Conservation (phyloP, 306 rosid genomes). For the Rubus parviflorus region DNA sequence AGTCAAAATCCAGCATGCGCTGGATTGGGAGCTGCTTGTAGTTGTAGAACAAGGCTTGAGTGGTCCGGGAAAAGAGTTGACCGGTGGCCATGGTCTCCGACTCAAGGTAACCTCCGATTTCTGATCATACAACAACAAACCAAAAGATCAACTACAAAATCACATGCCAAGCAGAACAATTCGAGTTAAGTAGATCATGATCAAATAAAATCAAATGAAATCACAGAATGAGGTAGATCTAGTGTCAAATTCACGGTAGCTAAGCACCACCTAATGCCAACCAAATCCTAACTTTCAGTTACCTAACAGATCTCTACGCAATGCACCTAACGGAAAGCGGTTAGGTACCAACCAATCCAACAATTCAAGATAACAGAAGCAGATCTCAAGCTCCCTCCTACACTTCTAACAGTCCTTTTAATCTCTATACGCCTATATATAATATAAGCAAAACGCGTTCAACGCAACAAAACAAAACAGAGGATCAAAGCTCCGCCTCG, state of each 20-base stretch:
- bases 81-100: slow-evolving; percentile 75
- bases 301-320: slow-evolving; percentile 18
- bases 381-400: slow-evolving; percentile 21
- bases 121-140: slow-evolving; percentile 28
- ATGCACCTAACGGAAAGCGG: not conserved
- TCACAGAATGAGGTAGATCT: slow-evolving; percentile 12
- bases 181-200: not conserved
- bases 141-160: not conserved
- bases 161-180: not conserved
- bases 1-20: slow-evolving; percentile 99
- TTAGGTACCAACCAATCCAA: slow-evolving; percentile 14
- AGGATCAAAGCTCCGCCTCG: slow-evolving; percentile 6
- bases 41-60: slow-evolving; percentile 95
- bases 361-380: not conserved
- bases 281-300: not conserved
- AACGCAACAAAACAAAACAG: slow-evolving; percentile 13
- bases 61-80: slow-evolving; percentile 85
- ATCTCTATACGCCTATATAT: not conserved
- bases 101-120: slow-evolving; percentile 38
- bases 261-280: slow-evolving; percentile 4
- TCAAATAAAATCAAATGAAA: not conserved
- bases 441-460: not conserved
- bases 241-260: not conserved
- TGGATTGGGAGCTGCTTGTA: slow-evolving; percentile 98
- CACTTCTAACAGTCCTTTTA: not conserved